Base-by-base conservation (phyloP, 805 yeast genomes). In the Yarrowia phangngaensis region DNA sequence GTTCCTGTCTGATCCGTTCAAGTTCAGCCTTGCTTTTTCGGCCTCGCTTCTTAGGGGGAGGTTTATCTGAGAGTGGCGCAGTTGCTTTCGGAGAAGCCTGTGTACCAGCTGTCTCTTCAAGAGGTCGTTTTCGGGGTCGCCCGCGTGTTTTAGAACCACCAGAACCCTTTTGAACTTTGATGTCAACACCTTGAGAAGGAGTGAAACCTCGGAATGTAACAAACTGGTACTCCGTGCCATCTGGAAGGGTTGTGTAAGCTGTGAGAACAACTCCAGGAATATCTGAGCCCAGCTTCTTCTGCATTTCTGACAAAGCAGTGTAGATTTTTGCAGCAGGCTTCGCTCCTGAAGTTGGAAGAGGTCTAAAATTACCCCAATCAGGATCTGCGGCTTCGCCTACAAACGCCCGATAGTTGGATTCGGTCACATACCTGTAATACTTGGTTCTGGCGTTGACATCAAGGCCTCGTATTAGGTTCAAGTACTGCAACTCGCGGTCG, bases 361-460 rank as follows among this genome's bases (percentile, higher is more conserved):
- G 29, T 13, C 55, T 51, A 20, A 64, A 60, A 3, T 53, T 27
- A 3, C 67, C 67, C 56, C 71, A 65, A 3, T 51, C 23, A 4
- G 55, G 53, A 16, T 58, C 60, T 1, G 51, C 41, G 2, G 58
- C 54, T 12, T 57, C 54, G 16, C 64, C 64, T 0, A 67, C 60
- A 12, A 67, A 60, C 15, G 56, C 58, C 13, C 65, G 51, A 50
- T 70, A 73, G 33, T 70, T 65, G 4, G 64, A 59, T 35, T 71
- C 70, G 0, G 80, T 70, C 53, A 79, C 70, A 56, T 83, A 79
- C 30, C 94, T 69, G 62, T 76, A 84, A 55, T 78, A 84, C 58
- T 84, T 82, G 51, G 73, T 70, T 54, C 87, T 79, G 0, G 95
- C 94, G 52, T 78, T 79, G 55, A 78, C 79, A 58, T 84, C 94